Evolutionary conservation across 306 rosid genomes (phyloP).

Genomic region (Gillenia trifoliata): DNA sequence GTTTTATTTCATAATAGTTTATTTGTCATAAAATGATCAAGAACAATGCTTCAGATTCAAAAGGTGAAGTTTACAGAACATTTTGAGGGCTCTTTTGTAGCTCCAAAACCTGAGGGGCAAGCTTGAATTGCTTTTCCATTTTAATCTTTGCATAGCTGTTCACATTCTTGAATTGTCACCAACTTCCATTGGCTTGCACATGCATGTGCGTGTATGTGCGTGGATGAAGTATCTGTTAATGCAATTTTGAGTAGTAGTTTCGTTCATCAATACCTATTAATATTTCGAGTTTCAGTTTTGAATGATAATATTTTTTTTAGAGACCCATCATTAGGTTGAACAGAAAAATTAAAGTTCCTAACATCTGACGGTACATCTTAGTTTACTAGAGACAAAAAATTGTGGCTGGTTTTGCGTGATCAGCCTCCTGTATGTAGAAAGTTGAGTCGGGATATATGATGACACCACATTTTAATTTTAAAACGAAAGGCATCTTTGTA

Average conservation of each 20-base stretch:
- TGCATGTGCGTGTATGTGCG: too few species aligned
- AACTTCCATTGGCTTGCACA: not conserved
- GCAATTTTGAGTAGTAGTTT: not conserved
- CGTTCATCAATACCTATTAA: too few species aligned
- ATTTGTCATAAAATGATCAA: not conserved
- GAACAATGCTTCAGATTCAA: not conserved
- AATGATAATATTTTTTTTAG: not conserved
- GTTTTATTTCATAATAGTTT: not conserved
- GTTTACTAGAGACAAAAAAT: not conserved
- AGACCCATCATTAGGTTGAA: not conserved
- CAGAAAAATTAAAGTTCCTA: not conserved
- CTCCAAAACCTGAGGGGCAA: not conserved
- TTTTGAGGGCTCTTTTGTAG: not conserved
- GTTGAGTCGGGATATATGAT: not conserved
- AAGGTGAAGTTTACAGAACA: not conserved
- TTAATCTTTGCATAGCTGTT: not conserved
- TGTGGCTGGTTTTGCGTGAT: slow-evolving; percentile 2
- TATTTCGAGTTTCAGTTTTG: not conserved
- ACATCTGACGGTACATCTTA: not conserved
- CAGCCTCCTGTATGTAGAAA: not conserved
- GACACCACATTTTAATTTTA: not conserved
- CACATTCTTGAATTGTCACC: not conserved
- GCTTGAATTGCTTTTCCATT: not conserved
- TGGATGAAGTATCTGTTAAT: not conserved
- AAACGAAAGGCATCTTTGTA: not conserved